Evolutionary conservation across 176 grass and related monocot species (phyloP).

Genomic region (Tillandsia leiboldiana): DNA sequence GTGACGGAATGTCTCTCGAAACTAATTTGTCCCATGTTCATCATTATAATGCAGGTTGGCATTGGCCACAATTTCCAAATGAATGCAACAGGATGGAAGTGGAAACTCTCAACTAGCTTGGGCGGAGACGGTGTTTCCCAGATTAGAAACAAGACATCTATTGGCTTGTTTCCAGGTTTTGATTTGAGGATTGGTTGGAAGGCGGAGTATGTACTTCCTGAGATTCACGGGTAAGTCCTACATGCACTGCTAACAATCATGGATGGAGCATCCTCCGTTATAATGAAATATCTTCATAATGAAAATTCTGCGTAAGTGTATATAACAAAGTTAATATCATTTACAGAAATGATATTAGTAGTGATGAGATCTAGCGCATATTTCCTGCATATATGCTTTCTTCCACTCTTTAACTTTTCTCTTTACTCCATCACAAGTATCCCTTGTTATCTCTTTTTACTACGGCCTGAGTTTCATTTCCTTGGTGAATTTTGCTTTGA

Average conservation of each 20-base stretch:
- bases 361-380: too few relatives aligned
- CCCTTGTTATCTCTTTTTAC: too few relatives aligned
- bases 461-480: too few relatives aligned
- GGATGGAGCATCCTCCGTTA: not conserved
- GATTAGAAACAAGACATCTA: slow-evolving; percentile 79
- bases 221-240: slow-evolving; percentile 69
- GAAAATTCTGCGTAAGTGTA: not conserved
- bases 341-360: too few relatives aligned
- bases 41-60: slow-evolving; percentile 42
- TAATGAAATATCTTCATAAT: not conserved
- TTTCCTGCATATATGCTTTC: too few relatives aligned
- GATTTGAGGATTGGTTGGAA: slow-evolving; percentile 93
- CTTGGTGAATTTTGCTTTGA: too few relatives aligned
- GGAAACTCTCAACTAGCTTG: slow-evolving; percentile 85
- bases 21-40: slow-evolving; percentile 2
- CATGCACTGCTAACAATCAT: not conserved
- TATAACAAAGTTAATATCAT: not conserved
- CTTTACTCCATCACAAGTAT: too few relatives aligned
- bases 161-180: slow-evolving; percentile 79
- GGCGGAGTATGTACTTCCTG: slow-evolving; percentile 87
- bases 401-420: too few relatives aligned
- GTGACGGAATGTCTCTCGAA: not conserved
- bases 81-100: slow-evolving; percentile 85
- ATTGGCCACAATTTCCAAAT: slow-evolving; percentile 79
- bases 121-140: slow-evolving; percentile 86